These are phyloP conservation scores for Mucor indicus DNA, from an alignment of 371 early-diverging fungal genomes.

Conservation along the genomic window DNA sequence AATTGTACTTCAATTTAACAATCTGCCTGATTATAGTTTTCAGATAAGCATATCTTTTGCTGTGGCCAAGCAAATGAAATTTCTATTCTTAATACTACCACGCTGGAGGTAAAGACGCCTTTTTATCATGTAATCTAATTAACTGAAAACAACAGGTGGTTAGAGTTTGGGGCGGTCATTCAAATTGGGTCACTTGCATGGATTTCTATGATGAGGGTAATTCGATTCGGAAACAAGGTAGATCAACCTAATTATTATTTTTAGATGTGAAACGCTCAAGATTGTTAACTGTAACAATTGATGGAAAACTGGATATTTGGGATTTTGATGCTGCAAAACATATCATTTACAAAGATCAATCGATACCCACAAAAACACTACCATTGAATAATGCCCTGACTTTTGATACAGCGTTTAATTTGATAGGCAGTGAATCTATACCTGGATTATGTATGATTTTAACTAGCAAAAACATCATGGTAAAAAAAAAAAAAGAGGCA, in stretches of 20 bases:
- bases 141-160: slow-evolving; percentile 43
- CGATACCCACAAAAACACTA: slow-evolving; percentile 13
- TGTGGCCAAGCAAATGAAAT: slow-evolving; percentile 46
- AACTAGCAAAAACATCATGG: slow-evolving; percentile 29
- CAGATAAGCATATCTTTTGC: slow-evolving; percentile 39
- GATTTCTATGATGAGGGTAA: slow-evolving; percentile 58
- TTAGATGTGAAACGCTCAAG: slow-evolving; percentile 19
- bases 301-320: slow-evolving; percentile 49
- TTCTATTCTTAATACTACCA: slow-evolving; percentile 43
- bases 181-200: slow-evolving; percentile 64
- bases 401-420: slow-evolving; percentile 22
- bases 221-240: neutral
- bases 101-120: slow-evolving; percentile 38
- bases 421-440: slow-evolving; percentile 13
- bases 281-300: slow-evolving; percentile 41
- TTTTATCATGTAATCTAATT: neutral
- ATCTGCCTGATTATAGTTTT: slow-evolving; percentile 21
- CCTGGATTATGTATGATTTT: slow-evolving; percentile 35
- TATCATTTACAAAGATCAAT: slow-evolving; percentile 37
- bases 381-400: slow-evolving; percentile 10
- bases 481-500: slow-evolving; percentile 3
- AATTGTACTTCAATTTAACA: neutral
- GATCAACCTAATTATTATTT: neutral
- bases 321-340: slow-evolving; percentile 44
- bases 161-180: slow-evolving; percentile 66